A percentile compares a stretch with the other conserved stretches of the same genome.
Conservation (phyloP, 2,329 filamentous ascomycete genomes). For the Zymoseptoria ardabiliae region DNA sequence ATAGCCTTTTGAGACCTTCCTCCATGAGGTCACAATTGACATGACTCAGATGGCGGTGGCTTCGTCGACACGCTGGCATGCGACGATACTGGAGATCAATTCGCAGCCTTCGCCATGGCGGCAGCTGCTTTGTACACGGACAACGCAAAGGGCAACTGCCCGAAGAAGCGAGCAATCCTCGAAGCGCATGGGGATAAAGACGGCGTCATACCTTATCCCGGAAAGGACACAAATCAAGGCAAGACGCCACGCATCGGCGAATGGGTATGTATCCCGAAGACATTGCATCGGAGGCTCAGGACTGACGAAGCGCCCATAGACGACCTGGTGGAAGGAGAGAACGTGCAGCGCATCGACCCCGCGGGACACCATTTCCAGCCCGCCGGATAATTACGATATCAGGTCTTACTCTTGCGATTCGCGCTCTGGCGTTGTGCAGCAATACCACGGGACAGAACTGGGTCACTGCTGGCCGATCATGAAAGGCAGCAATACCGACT, state of each 20-base stretch:
- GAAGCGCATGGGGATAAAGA: constrained; percentile 41
- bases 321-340: constrained; percentile 32
- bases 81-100: constrained; percentile 32
- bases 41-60: constrained; percentile 40
- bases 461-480: constrained; percentile 36
- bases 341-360: constrained; percentile 25
- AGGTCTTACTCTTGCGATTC: constrained; percentile 24
- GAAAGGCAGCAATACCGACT: constrained; percentile 18
- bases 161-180: constrained; percentile 32
- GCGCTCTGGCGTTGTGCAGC: constrained; percentile 30
- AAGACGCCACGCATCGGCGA: constrained; percentile 20
- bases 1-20: neutral
- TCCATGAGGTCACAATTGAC: neutral
- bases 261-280: constrained; percentile 23
- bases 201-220: constrained; percentile 35
- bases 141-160: constrained; percentile 19
- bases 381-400: constrained; percentile 24
- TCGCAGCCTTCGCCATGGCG: constrained; percentile 46
- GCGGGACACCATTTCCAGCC: constrained; percentile 17
- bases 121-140: constrained; percentile 42
- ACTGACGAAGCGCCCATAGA: neutral
- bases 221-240: constrained; percentile 22
- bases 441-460: constrained; percentile 34
- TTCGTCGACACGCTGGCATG: constrained; percentile 43
- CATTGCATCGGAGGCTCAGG: neutral